Evolutionary conservation across 2,329 filamentous ascomycete species (phyloP), one percentile per base, ranked within the genome.

Genomic region (Coleophoma eucalyptorum): DNA sequence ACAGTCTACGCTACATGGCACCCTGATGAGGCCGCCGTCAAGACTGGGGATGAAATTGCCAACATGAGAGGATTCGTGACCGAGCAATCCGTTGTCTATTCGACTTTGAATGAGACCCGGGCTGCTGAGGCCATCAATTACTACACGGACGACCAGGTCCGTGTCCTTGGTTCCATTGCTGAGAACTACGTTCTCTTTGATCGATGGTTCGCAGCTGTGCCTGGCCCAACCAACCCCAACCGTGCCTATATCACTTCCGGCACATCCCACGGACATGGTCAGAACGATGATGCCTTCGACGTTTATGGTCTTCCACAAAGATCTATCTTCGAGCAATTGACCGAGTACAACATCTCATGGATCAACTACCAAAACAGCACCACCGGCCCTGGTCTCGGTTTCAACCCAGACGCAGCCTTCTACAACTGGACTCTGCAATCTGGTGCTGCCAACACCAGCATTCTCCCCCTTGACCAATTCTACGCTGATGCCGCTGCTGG

Each of bases 351-450:
- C 49, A 67, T 71, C 52, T 64, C 63, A 40, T 77, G 74, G 74
- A 69, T 66, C 49, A 76, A 77, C 61, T 77, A 76, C 61, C 66
- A 70, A 43, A 72, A 74, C 58, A 65, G 70, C 35, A 69, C 65
- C 11, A 61, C 58, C 7, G 65, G 64, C 3, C 63, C 58, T 6
- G 53, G 50, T 21, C 49, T 61, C 3, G 69, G 65, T 18, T 72
- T 72, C 40, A 67, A 69, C 19, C 72, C 73, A 0, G 74, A 76
- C 51, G 67, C 73, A 0, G 57, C 64, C 1, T 74, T 71, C 60
- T 76, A 73, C 55, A 58, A 64, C 45, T 75, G 70, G 72, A 74
- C 72, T 0, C 54, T 62, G 5, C 57, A 58, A 4, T 66, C 63
- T 33, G 68, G 68, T 18, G 55, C 52, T 16, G 66, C 67, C 38